phyloP scores from a whole-genome alignment of 1,284 basidiomycete species.

The Irpex sp. region DNA sequence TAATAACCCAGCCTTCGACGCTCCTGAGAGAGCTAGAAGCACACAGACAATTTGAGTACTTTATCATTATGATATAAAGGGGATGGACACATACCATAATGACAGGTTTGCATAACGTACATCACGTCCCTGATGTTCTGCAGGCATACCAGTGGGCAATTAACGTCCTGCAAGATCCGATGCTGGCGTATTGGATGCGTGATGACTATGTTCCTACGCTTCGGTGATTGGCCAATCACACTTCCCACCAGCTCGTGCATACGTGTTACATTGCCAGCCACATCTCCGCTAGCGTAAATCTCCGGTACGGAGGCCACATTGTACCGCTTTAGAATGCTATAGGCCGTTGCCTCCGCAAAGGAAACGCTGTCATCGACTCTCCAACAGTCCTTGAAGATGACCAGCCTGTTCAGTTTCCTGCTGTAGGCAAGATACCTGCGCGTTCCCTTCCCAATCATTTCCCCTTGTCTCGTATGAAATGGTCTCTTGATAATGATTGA shows the following conservation, averaged over 20 bases:
- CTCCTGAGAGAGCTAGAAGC: neutral
- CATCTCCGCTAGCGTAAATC: neutral
- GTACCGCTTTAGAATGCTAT: neutral
- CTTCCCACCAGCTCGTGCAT: neutral
- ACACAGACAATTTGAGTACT: too few relatives aligned
- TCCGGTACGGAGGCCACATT: neutral
- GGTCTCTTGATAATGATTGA: neutral
- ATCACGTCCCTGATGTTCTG: neutral
- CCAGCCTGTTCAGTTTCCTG: neutral
- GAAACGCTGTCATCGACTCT: neutral
- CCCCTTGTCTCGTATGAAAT: neutral
- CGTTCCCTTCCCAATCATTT: neutral
- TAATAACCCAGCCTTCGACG: neutral
- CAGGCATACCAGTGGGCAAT: neutral
- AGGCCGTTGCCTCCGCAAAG: neutral
- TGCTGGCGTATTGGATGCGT: neutral
- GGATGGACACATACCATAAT: neutral
- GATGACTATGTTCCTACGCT: neutral
- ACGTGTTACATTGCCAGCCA: neutral
- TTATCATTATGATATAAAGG: neutral
- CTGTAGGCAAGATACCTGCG: constrained; percentile 4
- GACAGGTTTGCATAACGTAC: neutral
- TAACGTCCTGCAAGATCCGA: neutral
- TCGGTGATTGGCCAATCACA: neutral
- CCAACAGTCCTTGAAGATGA: constrained; percentile 4